These are phyloP conservation scores for Pseudohyphozyma bogoriensis DNA, from an alignment of 768 basidiomycete genomes.

Conservation along the genomic window DNA sequence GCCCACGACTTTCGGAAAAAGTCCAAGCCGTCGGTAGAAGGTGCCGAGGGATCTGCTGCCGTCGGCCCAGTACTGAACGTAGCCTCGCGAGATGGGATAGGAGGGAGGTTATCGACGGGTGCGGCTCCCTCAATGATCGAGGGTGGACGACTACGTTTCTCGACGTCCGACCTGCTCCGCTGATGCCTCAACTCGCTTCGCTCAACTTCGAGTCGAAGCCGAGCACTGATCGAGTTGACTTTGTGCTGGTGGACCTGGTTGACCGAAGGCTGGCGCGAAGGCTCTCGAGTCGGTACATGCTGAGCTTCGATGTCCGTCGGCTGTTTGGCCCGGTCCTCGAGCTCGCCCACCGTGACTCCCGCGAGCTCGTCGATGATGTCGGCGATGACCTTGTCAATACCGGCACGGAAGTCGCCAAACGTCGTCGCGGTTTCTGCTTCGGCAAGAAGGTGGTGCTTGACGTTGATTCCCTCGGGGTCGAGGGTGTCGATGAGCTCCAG, in stretches of 20 bases:
- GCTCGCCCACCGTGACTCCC: neutral
- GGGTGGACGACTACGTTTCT: neutral
- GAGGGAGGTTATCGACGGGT: neutral
- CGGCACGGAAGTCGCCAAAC: constrained; percentile 61
- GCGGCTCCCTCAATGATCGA: neutral
- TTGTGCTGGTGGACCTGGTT: neutral
- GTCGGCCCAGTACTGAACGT: neutral
- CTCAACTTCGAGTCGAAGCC: neutral
- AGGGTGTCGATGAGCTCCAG: constrained; percentile 25
- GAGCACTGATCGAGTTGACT: neutral
- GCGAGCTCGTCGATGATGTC: constrained; percentile 57
- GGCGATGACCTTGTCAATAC: constrained; percentile 84
- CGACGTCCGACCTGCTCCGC: too few relatives aligned
- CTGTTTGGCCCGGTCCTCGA: neutral
- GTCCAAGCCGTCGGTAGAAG: neutral
- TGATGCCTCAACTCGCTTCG: neutral
- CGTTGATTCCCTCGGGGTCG: constrained; percentile 25
- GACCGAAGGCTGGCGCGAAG: neutral
- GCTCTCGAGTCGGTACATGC: neutral
- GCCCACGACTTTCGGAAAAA: constrained; percentile 53
- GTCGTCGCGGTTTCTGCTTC: constrained; percentile 62
- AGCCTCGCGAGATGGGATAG: neutral
- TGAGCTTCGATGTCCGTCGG: neutral
- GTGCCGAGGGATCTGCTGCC: too few relatives aligned
- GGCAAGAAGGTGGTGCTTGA: constrained; percentile 39